Conservation (phyloP, 2,329 filamentous ascomycete species). For the Dothistroma septosporum region DNA sequence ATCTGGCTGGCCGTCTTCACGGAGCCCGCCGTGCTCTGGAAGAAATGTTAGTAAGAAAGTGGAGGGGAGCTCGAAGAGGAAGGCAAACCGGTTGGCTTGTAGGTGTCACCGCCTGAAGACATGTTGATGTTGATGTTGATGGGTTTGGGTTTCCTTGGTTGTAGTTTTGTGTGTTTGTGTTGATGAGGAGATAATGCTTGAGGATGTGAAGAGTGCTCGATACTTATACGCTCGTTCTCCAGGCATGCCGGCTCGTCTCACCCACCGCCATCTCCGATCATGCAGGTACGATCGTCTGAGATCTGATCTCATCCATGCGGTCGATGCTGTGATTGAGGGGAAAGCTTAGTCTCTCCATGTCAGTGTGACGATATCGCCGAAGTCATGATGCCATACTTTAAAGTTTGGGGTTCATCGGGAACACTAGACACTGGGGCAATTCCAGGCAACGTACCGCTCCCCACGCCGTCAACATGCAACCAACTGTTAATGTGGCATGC, state of each 20-base stretch:
- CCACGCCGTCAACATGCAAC: background rate
- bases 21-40: constrained; percentile 41
- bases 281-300: background rate
- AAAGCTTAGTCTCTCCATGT: background rate
- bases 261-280: background rate
- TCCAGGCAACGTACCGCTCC: background rate
- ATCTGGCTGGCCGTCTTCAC: constrained; percentile 42
- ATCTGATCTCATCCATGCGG: background rate
- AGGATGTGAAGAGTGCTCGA: background rate
- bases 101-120: constrained; percentile 32
- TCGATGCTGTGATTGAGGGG: background rate
- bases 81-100: constrained; percentile 35
- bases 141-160: constrained; percentile 8
- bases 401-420: background rate
- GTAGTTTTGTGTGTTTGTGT: background rate
- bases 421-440: constrained; percentile 1
- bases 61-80: background rate
- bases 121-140: constrained; percentile 13
- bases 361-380: background rate
- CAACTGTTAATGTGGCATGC: background rate
- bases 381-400: constrained; percentile 1
- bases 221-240: background rate
- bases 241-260: background rate
- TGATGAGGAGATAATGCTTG: constrained; percentile 4
- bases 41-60: background rate